These are phyloP conservation scores for Pisolithus sp. DNA, from an alignment of 768 basidiomycete species.

Conservation along the genomic window DNA sequence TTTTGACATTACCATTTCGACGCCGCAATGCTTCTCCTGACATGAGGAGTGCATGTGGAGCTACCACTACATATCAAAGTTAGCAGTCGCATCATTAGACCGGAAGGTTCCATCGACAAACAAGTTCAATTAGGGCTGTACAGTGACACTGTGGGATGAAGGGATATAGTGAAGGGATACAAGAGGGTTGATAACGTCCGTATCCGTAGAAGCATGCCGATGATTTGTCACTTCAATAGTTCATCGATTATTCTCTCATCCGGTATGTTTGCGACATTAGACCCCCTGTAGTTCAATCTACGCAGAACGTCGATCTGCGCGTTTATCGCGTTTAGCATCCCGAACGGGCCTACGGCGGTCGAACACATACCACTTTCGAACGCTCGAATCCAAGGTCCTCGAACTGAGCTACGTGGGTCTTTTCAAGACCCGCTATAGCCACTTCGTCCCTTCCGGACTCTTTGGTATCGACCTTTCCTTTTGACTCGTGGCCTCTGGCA, in stretches of 20 bases:
- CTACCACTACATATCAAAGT: slow-evolving; percentile 4
- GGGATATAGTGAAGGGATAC: slow-evolving; percentile 16
- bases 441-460: slow-evolving; percentile 39
- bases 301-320: slow-evolving; percentile 80
- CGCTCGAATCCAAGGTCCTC: slow-evolving; percentile 77
- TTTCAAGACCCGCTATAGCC: slow-evolving; percentile 75
- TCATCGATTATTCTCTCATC: slow-evolving; percentile 86
- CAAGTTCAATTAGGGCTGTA: slow-evolving; percentile 16
- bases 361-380: slow-evolving; percentile 71
- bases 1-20: slow-evolving; percentile 6
- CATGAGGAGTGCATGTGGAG: slow-evolving; percentile 1
- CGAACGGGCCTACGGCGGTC: neutral
- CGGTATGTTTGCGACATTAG: slow-evolving; percentile 70
- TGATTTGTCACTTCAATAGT: slow-evolving; percentile 52
- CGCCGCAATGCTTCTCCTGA: neutral
- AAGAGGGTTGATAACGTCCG: slow-evolving; percentile 13
- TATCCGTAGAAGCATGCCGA: slow-evolving; percentile 22
- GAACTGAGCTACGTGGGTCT: slow-evolving; percentile 79
- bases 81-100: slow-evolving; percentile 3
- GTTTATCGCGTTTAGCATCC: slow-evolving; percentile 1
- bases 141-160: slow-evolving; percentile 14
- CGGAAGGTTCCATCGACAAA: slow-evolving; percentile 9
- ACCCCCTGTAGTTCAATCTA: slow-evolving; percentile 80
- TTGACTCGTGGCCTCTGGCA: slow-evolving; percentile 62
- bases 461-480: slow-evolving; percentile 30